Percentiles rank a stretch among this genome's conserved stretches.
These are phyloP conservation scores for Micromonas commoda DNA, from an alignment of 139 green algal species.

Conservation along the genomic window DNA sequence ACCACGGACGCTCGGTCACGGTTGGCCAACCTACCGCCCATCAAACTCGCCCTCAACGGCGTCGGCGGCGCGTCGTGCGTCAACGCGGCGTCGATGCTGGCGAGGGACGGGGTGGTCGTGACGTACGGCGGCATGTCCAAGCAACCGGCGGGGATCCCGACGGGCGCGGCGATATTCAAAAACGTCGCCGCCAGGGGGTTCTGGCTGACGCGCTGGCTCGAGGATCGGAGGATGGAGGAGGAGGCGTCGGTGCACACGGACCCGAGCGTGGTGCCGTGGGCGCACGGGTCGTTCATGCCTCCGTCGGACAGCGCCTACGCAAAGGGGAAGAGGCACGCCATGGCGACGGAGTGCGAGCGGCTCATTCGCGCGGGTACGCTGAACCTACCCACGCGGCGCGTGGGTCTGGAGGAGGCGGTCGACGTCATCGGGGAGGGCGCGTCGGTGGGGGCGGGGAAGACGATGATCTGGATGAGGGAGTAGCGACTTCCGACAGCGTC, in stretches of 20 bases:
- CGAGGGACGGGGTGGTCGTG: background rate
- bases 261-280: background rate
- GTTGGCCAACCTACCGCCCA: background rate
- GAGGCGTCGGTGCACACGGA: background rate
- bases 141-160: background rate
- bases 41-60: background rate
- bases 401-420: background rate
- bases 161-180: constrained; percentile 2
- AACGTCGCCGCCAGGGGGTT: background rate
- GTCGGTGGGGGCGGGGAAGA: background rate
- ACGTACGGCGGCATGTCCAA: constrained; percentile 17
- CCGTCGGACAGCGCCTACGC: too few relatives aligned
- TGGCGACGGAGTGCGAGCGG: background rate
- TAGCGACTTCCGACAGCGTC: too few relatives aligned
- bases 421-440: background rate
- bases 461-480: background rate
- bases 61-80: background rate
- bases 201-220: constrained; percentile 15
- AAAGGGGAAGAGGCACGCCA: background rate
- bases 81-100: background rate
- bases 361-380: background rate
- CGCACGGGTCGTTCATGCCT: too few relatives aligned
- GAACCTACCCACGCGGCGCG: background rate
- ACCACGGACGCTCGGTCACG: background rate
- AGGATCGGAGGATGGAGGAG: background rate